Base-by-base conservation (phyloP, 2,329 filamentous ascomycete species). In the Aspergillus ochraceoroseus region DNA sequence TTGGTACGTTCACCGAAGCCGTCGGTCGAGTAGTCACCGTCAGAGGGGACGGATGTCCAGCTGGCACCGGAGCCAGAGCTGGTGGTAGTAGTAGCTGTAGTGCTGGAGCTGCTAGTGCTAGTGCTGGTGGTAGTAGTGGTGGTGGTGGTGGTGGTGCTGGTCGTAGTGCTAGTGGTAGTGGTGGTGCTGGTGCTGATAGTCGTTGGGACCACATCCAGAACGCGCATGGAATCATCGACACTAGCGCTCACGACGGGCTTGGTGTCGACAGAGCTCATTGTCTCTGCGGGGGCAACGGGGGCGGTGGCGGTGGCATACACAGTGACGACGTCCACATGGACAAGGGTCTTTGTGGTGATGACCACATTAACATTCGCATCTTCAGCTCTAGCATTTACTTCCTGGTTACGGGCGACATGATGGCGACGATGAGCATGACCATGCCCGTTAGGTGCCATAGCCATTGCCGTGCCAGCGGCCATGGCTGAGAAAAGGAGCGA, bases 1-100 rank as follows among this genome's bases (percentile, higher is more conserved):
- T 5, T 8, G 5, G 49, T 64, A 29, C 50, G 54, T 2, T 30
- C 52, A 12, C 64, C 64, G 32, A 67, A 67, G 15, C 60, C 53
- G 0, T 46, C 26, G 15, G 37, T 53, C 1, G 53, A 49, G 37
- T 52, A 58, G 4, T 43, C 11, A 0, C 49, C 46, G 17, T 50
- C 17, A 12, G 49, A 31, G 0, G 57, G 54, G 3, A 29, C 33
- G 2, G 53, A 40, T 3, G 54, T 54, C 58, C 59, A 59, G 33
- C 41, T 20, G 41, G 34, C 14, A 18, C 15, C 15, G 17, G 31
- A 23, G 41, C 42, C 9, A 23, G 18, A 5, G 38, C 15, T 14
- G 38, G 42, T 5, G 18, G 28, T 11, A 1, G 26, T 14, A 33
- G 29, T 13, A 29, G 33, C 14, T 17, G 31, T 33, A 9, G 33